A percentile compares a stretch with the other conserved stretches of the same genome.
Conservation (phyloP, 768 basidiomycete genomes). For the Auriscalpium vulgare region DNA sequence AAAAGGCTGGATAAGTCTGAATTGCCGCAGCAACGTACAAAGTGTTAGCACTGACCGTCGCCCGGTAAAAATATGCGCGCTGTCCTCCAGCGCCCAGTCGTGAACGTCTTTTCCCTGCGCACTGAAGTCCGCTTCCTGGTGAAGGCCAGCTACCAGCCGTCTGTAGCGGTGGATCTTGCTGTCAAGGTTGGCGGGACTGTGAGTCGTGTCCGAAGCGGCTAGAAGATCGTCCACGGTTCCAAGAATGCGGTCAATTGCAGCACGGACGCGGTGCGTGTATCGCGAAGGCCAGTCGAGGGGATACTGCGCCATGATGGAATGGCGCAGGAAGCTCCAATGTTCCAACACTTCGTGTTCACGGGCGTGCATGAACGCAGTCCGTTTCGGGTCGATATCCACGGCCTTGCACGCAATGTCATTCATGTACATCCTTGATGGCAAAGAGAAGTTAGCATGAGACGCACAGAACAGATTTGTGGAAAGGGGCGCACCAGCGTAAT, state of each 20-base stretch:
- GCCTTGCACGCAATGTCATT: not conserved
- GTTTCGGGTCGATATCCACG: not conserved
- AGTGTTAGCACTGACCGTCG: not conserved
- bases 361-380: not conserved
- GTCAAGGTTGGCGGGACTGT: not conserved
- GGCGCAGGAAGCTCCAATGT: not conserved
- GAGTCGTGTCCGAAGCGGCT: not conserved
- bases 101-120: not conserved
- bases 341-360: not conserved
- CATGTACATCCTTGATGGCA: not conserved
- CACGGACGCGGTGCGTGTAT: not conserved
- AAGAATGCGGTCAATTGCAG: not conserved
- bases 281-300: not conserved
- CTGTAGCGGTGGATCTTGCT: not conserved
- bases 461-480: not conserved
- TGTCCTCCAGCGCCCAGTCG: not conserved
- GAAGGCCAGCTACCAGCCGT: not conserved
- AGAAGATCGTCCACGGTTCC: not conserved
- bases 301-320: not conserved
- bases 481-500: not conserved
- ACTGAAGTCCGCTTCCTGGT: not conserved
- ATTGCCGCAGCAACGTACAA: too few species aligned
- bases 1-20: too few species aligned
- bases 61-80: not conserved
- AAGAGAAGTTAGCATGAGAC: not conserved